Evolutionary conservation across 1,284 basidiomycete genomes (phyloP), one percentile per base, ranked within the genome.

Genomic region (Phlebopus sp.): DNA sequence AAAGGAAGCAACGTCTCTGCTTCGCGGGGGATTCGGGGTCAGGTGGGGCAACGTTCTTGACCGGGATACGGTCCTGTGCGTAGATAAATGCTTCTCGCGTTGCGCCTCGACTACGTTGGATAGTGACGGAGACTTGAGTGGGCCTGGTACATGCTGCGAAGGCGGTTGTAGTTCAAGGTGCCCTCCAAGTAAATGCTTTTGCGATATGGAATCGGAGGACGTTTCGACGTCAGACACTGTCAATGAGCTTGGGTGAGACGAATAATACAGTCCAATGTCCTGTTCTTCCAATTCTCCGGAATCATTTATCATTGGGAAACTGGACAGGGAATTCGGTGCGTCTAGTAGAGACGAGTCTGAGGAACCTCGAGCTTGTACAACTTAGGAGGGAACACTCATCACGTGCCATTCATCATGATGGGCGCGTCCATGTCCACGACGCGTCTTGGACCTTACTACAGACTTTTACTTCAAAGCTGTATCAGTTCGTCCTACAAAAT

Each of bases 1-100:
- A 14, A 81, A 60, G 8, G 50, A 41, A 15, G 55, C 53, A 0
- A 51, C 15, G 5, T 54, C 51, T 15, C 51, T 39, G 44, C 25
- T 48, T 27, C n/a, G 37, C 17, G 45, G 47, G 31, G 35, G 30
- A 39, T 30, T 56, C 11, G 49, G 55, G 10, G 53, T 45, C n/a
- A 66, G 54, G 27, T 66, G 57, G 7, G 76, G 66, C 27, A 72
- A 56, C 1, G 77, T 76, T 38, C 62, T 69, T 14, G 74, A 72
- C n/a, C 75, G 67, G 31, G 66, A 59, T 66, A 44, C 4, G 4
- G 50, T 42, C 19, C 53, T 55, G n/a, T 37, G 44, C 7, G 27
- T 23, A 14, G 15, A 11, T 19, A 52, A 42, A 25, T 40, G 47
- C 30, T 37, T 46, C 6, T 59, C 52, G 10, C 48, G 43, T 21